These are phyloP conservation scores for Cystobasidium onofrii DNA, from an alignment of 768 basidiomycete genomes.

Conservation along the genomic window DNA sequence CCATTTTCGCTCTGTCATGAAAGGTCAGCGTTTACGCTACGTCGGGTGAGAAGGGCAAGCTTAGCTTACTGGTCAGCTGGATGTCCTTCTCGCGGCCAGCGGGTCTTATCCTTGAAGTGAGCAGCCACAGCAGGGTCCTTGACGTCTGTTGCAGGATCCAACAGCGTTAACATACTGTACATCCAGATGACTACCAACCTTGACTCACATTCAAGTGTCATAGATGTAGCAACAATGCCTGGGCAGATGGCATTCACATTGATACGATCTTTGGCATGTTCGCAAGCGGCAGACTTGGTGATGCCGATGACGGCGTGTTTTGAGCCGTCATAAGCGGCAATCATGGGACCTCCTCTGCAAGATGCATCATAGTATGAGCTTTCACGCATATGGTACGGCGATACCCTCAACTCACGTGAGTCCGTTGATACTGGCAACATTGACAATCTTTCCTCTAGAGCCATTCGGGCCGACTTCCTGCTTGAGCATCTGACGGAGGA, in stretches of 20 bases:
- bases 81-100: constrained; percentile 11
- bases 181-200: not conserved
- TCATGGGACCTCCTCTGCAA: not conserved
- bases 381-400: not conserved
- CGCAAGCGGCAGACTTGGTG: constrained; percentile 10
- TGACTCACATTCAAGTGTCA: constrained; percentile 7
- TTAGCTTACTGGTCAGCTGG: constrained; percentile 1
- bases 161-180: not conserved
- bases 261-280: constrained; percentile 10
- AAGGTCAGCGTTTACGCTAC: not conserved
- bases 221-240: constrained; percentile 36
- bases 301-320: constrained; percentile 28
- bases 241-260: constrained; percentile 23
- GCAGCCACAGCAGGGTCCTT: constrained; percentile 4
- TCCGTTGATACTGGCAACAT: constrained; percentile 3
- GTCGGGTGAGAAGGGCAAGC: not conserved
- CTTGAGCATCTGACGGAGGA: constrained; percentile 19
- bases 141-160: not conserved
- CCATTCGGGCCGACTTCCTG: constrained; percentile 14
- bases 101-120: constrained; percentile 20
- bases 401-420: not conserved
- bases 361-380: not conserved
- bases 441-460: constrained; percentile 6
- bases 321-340: not conserved
- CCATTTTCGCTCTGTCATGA: constrained; percentile 8